phyloP scores from a whole-genome alignment of 805 yeast genomes.

The Yamadazyma kitorensis region DNA sequence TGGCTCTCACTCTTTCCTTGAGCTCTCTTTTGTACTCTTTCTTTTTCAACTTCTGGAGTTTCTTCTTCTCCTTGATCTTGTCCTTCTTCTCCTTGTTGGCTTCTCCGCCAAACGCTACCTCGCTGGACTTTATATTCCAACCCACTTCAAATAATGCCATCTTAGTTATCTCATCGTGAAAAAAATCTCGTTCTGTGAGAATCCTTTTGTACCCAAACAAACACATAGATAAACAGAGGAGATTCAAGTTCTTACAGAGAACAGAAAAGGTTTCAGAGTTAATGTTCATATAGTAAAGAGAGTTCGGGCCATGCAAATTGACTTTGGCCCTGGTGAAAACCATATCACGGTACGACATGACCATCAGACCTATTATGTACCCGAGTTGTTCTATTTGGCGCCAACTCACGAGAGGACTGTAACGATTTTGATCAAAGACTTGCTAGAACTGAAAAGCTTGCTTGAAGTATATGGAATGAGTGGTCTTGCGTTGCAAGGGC shows the following conservation, averaged over 20 bases:
- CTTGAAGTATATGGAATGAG: constrained; percentile 18
- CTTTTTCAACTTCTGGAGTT: constrained; percentile 10
- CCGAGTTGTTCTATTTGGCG: constrained; percentile 32
- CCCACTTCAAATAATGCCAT: constrained; percentile 78
- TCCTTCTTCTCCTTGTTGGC: constrained; percentile 24
- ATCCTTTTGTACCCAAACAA: too few species aligned
- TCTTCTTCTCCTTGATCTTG: constrained; percentile 17
- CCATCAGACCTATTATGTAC: constrained; percentile 26
- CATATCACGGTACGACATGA: constrained; percentile 29
- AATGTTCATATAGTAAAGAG: too few species aligned
- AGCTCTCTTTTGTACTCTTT: constrained; percentile 5
- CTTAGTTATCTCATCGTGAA: constrained; percentile 8
- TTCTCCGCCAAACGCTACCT: constrained; percentile 46
- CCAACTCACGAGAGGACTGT: constrained; percentile 19
- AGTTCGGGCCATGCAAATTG: constrained; percentile 16
- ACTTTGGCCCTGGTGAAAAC: constrained; percentile 33
- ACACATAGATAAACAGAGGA: too few species aligned
- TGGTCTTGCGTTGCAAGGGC: constrained; percentile 4
- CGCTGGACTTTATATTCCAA: constrained; percentile 63
- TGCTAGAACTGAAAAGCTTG: constrained; percentile 5
- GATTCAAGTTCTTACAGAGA: too few species aligned
- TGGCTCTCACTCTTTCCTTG: too few species aligned
- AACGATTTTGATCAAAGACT: constrained; percentile 30
- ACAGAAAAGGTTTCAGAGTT: too few species aligned
- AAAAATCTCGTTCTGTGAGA: too few species aligned